Base-by-base conservation (phyloP, 2,329 filamentous ascomycete genomes). In the Rhexocercosporidium sp. region DNA sequence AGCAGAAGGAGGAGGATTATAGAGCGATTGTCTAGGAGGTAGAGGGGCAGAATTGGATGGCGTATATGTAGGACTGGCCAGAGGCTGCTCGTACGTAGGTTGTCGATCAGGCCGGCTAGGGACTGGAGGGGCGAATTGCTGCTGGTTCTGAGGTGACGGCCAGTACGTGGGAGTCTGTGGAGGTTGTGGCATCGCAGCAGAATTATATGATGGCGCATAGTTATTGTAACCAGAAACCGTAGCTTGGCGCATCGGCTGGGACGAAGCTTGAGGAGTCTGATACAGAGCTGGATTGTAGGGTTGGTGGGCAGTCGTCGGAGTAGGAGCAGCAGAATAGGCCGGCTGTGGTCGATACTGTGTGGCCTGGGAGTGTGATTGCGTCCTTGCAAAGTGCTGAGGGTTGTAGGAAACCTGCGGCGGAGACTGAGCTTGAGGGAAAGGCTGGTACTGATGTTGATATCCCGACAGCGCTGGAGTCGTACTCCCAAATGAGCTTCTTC, bases 261-360 rank as follows among this genome's bases (percentile, higher is more conserved):
- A 75, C n/a, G 83, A 81, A 1, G 82, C 78, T 6, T 82, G 81
- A 27, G 80, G 62, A 59, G 71, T 74, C 56, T 83, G 81, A 29
- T 81, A 78, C 47, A 77, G 76, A 39, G 81, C 79, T 1, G 92
- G 92, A 75, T 94, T 95, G 79, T 94, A 95, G 51, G 86, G 83
- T 78, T 70, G 84, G 79, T 68, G 82, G 74, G 66, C 82, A 78
- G 66, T 81, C 78, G 70, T 84, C 81, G 73, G 84, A 84, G 69
- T 84, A 81, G 69, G 85, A 82, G 69, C 85, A 82, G 66, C 59
- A 59, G 75, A 87, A 85, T 75, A 85, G 81, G 57, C 82, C 79
- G 76, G 83, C 78, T 73, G 84, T 77, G 80, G 80, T 62, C 82
- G 81, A 57, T 82, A 80, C 65, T 82, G 81, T 27, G 80, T 76